Percentiles rank a stretch among this genome's conserved stretches.
These are phyloP conservation scores for Hansenula lynferdii DNA, from an alignment of 1,139 yeast genomes.

Conservation along the genomic window DNA sequence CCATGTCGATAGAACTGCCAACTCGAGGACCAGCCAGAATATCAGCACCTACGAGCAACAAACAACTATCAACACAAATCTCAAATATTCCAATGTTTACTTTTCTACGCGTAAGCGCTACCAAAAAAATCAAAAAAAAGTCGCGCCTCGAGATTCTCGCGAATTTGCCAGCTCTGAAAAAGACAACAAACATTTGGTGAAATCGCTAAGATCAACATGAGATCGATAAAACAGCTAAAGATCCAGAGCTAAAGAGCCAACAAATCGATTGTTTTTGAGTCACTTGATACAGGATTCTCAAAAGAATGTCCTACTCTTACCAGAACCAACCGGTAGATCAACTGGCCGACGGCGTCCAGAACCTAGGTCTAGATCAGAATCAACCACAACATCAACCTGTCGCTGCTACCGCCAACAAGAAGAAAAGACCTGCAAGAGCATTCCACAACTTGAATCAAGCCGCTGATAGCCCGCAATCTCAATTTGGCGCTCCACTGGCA, in stretches of 20 bases:
- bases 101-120: background rate
- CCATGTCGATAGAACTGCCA: slow-evolving; percentile 42
- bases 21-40: no score
- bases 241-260: no score
- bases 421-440: slow-evolving; percentile 43
- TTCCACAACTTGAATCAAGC: slow-evolving; percentile 30
- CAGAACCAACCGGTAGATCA: background rate
- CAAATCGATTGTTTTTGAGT: no score
- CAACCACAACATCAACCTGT: slow-evolving; percentile 4
- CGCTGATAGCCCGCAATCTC: no score
- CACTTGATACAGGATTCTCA: no score
- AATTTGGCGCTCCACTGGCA: no score
- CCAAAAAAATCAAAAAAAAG: background rate
- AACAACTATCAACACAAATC: background rate
- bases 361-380: slow-evolving; percentile 3
- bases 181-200: slow-evolving; percentile 1
- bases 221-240: no score
- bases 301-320: background rate
- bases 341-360: slow-evolving; percentile 9
- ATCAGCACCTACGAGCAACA: no score
- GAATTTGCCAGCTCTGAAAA: background rate
- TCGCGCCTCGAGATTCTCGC: background rate
- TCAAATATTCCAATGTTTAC: background rate
- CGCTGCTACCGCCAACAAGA: slow-evolving; percentile 14
- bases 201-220: background rate